Percentiles rank a stretch among this genome's conserved stretches.
phyloP scores from a whole-genome alignment of 2,329 filamentous ascomycete genomes.

The Trichoderma sp. region DNA sequence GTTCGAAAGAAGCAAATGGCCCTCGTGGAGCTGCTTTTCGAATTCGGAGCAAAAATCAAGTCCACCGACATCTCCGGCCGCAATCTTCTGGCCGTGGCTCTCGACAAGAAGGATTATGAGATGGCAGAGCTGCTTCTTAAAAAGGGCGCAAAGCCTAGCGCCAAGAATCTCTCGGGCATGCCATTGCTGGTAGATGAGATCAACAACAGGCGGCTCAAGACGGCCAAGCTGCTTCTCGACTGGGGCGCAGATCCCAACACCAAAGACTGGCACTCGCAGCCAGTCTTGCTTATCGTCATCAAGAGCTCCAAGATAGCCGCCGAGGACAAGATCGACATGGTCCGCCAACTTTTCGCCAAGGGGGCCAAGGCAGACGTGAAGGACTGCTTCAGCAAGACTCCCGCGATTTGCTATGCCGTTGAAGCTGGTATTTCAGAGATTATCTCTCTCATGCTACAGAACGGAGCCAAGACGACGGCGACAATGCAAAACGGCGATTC shows the following conservation, averaged over 20 bases:
- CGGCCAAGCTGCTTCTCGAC: slow-evolving; percentile 33
- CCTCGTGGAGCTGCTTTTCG: slow-evolving; percentile 31
- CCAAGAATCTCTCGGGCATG: slow-evolving; percentile 30
- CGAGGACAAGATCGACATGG: slow-evolving; percentile 28
- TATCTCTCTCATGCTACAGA: slow-evolving; percentile 29
- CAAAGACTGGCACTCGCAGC: slow-evolving; percentile 32
- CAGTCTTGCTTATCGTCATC: slow-evolving; percentile 31
- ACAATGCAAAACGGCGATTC: slow-evolving; percentile 33
- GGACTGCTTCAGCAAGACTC: slow-evolving; percentile 25
- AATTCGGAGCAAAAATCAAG: slow-evolving; percentile 37
- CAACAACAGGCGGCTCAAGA: slow-evolving; percentile 31
- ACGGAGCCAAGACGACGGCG: slow-evolving; percentile 30
- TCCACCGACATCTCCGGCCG: slow-evolving; percentile 31
- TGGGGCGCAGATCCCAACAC: slow-evolving; percentile 35
- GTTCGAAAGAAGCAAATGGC: slow-evolving; percentile 30
- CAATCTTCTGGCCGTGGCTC: slow-evolving; percentile 32
- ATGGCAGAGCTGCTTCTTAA: slow-evolving; percentile 36
- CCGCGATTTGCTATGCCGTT: slow-evolving; percentile 28
- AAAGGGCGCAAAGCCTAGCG: slow-evolving; percentile 34
- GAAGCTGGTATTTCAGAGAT: slow-evolving; percentile 28
- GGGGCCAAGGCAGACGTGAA: slow-evolving; percentile 33
- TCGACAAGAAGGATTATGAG: slow-evolving; percentile 28
- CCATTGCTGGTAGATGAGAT: slow-evolving; percentile 36
- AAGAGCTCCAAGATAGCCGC: slow-evolving; percentile 27
- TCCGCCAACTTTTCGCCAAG: slow-evolving; percentile 33